Evolutionary conservation across 805 yeast species (phyloP).

Genomic region (Candida odintsovae): DNA sequence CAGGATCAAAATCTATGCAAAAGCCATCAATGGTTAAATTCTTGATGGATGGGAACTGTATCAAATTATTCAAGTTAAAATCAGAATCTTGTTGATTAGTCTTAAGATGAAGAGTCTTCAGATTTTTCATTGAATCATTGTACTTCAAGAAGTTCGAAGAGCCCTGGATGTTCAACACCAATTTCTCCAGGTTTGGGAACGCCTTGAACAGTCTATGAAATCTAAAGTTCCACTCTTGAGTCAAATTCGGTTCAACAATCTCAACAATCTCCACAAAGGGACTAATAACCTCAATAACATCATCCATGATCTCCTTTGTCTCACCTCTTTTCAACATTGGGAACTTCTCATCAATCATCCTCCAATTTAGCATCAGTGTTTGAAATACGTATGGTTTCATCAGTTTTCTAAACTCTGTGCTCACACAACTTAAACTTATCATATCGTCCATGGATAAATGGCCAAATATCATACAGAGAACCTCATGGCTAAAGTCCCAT

Average conservation of each 20-base stretch:
- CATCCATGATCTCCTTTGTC: conserved; percentile 4
- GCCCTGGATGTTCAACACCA: conserved; percentile 23
- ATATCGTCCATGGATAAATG: conserved; percentile 14
- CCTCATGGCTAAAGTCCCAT: conserved; percentile 18
- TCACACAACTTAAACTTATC: conserved; percentile 8
- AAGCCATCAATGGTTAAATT: conserved; percentile 33
- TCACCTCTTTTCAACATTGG: not conserved
- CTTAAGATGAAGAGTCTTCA: conserved; percentile 15
- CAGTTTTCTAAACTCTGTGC: conserved; percentile 5
- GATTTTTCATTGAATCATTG: conserved; percentile 12
- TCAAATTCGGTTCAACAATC: conserved; percentile 24
- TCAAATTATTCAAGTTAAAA: conserved; percentile 41
- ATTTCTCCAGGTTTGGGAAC: conserved; percentile 18
- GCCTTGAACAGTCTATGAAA: conserved; percentile 20
- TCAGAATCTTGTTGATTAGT: conserved; percentile 22
- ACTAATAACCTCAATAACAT: conserved; percentile 3
- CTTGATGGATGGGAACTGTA: conserved; percentile 29
- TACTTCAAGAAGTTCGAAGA: conserved; percentile 32
- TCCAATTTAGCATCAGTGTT: conserved; percentile 13
- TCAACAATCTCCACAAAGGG: conserved; percentile 22
- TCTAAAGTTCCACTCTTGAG: conserved; percentile 31
- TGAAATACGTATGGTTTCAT: conserved; percentile 19
- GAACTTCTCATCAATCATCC: conserved; percentile 5
- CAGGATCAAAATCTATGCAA: conserved; percentile 37
- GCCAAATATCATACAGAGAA: conserved; percentile 13